These are phyloP conservation scores for Clarireedia sp. DNA, from an alignment of 2,329 filamentous ascomycete species.

Conservation along the genomic window DNA sequence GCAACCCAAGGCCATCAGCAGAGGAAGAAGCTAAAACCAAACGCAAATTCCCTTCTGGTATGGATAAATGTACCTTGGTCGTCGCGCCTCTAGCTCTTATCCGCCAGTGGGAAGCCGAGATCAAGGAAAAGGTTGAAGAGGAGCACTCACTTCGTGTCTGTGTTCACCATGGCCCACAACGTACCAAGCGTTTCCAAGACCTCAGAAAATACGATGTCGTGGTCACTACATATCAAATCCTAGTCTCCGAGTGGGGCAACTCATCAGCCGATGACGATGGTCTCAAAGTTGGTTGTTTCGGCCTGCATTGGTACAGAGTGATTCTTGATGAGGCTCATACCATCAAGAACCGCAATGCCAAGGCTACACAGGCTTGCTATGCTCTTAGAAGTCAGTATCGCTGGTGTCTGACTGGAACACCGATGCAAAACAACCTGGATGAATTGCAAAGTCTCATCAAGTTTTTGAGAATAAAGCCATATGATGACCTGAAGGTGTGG, in stretches of 20 bases:
- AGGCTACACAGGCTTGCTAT: conserved; percentile 87
- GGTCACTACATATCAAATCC: conserved; percentile 91
- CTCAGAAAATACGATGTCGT: conserved; percentile 87
- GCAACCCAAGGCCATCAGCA: conserved; percentile 63
- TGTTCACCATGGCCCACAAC: conserved; percentile 82
- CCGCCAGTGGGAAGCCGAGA: conserved; percentile 93
- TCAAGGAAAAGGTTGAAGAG: conserved; percentile 69
- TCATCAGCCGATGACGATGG: conserved; percentile 54
- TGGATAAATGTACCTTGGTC: conserved; percentile 78
- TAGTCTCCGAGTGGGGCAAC: conserved; percentile 80
- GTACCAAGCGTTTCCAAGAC: conserved; percentile 70
- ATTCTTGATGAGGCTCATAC: conserved; percentile 96
- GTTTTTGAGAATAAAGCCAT: conserved; percentile 87
- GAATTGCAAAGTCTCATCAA: conserved; percentile 90
- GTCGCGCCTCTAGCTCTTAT: conserved; percentile 91
- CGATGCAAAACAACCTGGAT: conserved; percentile 97
- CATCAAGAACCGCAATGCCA: conserved; percentile 97
- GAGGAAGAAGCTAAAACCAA: conserved; percentile 44
- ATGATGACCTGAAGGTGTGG: conserved; percentile 79
- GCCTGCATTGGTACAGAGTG: conserved; percentile 87
- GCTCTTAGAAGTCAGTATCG: conserved; percentile 78
- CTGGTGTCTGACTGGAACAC: conserved; percentile 94
- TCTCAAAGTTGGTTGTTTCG: conserved; percentile 75
- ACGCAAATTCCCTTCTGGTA: conserved; percentile 59
- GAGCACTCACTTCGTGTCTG: conserved; percentile 69